These are phyloP conservation scores for Peronospora belbahrii DNA, from an alignment of 352 stramenopile genomes.

Conservation along the genomic window DNA sequence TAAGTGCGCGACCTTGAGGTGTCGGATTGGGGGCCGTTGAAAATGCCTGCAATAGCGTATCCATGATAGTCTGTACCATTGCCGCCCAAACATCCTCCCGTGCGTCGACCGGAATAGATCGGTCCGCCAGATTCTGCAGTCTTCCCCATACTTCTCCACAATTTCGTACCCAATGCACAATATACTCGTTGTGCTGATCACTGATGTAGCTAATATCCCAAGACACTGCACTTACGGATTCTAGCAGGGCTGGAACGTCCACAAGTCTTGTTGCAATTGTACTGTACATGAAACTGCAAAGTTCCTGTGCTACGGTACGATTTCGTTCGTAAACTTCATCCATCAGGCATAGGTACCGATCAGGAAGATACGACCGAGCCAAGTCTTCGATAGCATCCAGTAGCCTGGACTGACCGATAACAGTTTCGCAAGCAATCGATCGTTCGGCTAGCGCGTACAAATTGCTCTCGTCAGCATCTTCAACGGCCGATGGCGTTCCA, in stretches of 20 bases:
- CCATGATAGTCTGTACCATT: slow-evolving; percentile 82
- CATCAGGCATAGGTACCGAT: slow-evolving; percentile 60
- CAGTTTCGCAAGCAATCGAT: slow-evolving; percentile 54
- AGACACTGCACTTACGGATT: slow-evolving; percentile 37
- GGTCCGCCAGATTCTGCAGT: slow-evolving; percentile 59
- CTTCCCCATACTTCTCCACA: slow-evolving; percentile 74
- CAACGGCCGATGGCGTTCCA: slow-evolving; percentile 32
- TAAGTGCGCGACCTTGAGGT: slow-evolving; percentile 91
- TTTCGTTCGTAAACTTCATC: slow-evolving; percentile 60
- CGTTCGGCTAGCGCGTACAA: slow-evolving; percentile 55
- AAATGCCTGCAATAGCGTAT: slow-evolving; percentile 89
- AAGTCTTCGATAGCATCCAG: slow-evolving; percentile 60
- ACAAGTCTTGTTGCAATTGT: slow-evolving; percentile 41
- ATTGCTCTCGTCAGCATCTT: slow-evolving; percentile 45
- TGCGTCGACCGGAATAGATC: slow-evolving; percentile 54
- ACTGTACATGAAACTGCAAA: slow-evolving; percentile 58
- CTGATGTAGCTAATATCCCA: slow-evolving; percentile 67
- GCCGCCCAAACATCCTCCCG: slow-evolving; percentile 72
- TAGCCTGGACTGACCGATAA: slow-evolving; percentile 51
- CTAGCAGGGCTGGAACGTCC: slow-evolving; percentile 33
- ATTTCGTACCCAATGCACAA: slow-evolving; percentile 68
- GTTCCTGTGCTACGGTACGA: slow-evolving; percentile 38
- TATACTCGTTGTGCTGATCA: slow-evolving; percentile 72
- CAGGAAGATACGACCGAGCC: slow-evolving; percentile 53
- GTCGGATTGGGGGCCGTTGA: slow-evolving; percentile 85